Base-by-base conservation (phyloP, 2,329 filamentous ascomycete genomes). In the Colletotrichum chrysophilum region DNA sequence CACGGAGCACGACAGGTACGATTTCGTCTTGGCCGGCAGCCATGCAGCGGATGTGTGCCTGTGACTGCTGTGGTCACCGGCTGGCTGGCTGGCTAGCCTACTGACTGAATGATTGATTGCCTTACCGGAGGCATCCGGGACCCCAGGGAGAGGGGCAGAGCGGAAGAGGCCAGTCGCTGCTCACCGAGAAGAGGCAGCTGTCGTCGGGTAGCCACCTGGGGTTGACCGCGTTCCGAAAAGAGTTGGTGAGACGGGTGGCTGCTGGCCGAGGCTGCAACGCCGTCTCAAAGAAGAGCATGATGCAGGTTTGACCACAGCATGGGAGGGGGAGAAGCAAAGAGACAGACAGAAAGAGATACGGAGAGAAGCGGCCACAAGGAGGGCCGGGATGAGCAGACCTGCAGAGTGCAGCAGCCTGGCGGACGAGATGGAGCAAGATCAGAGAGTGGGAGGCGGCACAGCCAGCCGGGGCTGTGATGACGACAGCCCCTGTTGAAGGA, bases 181-280 rank as follows among this genome's bases (percentile, higher is more conserved):
- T 64, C 72, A 58, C 38, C 69, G 64, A 66, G 60, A 56, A 14
- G 30, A 73, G 58, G 70, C 69, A 66, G 55, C 64, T 64, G 69
- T 75, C 56, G 73, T 75, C 70, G 73, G 70, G 56, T 75, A 60
- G 43, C 70, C 43, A 64, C 73, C 34, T 43, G 24, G 62, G 38
- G 48, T 48, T 68, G 73, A 67, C 58, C 13, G 38, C n/a, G 64
- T 52, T 34, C 32, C 70, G 28, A 75, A 75, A 64, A 38, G 58
- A 38, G 62, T 28, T 68, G 56, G 43, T 65, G 70, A 68, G 62
- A 73, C 64, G 70, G 70, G n/a, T 64, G 21, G 38, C 70, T 65
- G 58, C 73, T 68, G 69, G 62, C 43, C 21, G 64, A 75, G 62
- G 64, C 64, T 75, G 73, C 73, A 72, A 73, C 18, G 34, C 21